Evolutionary conservation across 23 red algal species (phyloP), one percentile per base, ranked within the genome.

Genomic region (Porphyridium purpureum): DNA sequence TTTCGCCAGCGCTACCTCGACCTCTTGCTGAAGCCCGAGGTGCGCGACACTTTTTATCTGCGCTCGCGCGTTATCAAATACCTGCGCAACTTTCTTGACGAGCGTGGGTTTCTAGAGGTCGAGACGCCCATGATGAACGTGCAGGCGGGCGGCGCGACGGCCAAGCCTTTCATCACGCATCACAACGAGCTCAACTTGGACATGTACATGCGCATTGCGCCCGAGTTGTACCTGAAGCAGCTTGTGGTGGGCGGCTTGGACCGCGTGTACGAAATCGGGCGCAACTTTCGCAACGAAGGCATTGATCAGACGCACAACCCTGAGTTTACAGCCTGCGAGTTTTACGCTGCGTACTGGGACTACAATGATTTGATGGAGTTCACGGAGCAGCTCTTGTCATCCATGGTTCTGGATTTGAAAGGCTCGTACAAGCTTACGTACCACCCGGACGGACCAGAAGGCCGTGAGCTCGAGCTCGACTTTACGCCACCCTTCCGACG

Each of bases 101-200:
- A 85, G 29, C 60, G 74, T 2, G 71, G 58, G 25, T 94, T 94
- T 21, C 58, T 94, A 14, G 88, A 94, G 35, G 88, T 94, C 1
- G 88, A 94, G 54, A 94, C 88, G 4, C 88, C 88, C 4, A 84
- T 94, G 69, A 94, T 94, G 88, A 94, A 75, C 50, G 62, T 70
- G 47, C 29, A 79, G 34, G 70, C 88, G 15, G 88, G 88, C 23
- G 88, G 88, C 14, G 88, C 88, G 17, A 94, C 77, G 1, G 88
- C 88, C 21, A 84, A 67, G 34, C 88, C 88, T 7, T 94, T 94
- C 29, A 70, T 78, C 27, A 94, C 88, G 1, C 72, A 64, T 53
- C 88, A 94, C 51, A 82, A 94, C 63, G 88, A 94, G 50, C 68
- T 94, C 5, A 74, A 82, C 56, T 60, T 76, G n/a, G 59, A 74